Base-by-base conservation (phyloP, 371 early-diverging fungal genomes). In the Conidiobolus incongruus region DNA sequence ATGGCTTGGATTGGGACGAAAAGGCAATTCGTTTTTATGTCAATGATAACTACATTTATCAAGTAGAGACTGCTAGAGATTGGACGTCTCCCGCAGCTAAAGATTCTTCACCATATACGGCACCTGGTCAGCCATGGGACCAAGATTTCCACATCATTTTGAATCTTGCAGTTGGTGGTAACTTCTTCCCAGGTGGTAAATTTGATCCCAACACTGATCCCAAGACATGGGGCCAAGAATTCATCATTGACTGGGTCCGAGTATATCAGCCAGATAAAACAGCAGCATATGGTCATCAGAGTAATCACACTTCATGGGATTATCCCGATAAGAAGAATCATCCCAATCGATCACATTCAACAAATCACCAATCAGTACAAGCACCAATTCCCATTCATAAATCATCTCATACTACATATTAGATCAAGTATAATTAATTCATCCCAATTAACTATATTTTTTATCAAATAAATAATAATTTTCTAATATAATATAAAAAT, bases 241-340 rank as follows among this genome's bases (percentile, higher is more conserved):
- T 40, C 16, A n/a, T 13, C 12, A 17, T 40, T 16, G 40, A 40
- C 28, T 40, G n/a, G n/a, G 17, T 40, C 30, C 23, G 28, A 28
- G 40, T 40, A 4, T 40, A 40, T 17, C 40, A 40, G 19, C 28
- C n/a, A n/a, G n/a, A n/a, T n/a, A n/a, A n/a, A n/a, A n/a, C n/a
- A n/a, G n/a, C n/a, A n/a, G n/a, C n/a, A n/a, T n/a, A n/a, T n/a
- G n/a, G n/a, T n/a, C n/a, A n/a, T n/a, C n/a, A n/a, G n/a, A n/a
- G n/a, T n/a, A n/a, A n/a, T n/a, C n/a, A n/a, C n/a, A n/a, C n/a
- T n/a, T n/a, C n/a, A n/a, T n/a, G n/a, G n/a, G n/a, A n/a, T n/a
- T n/a, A n/a, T n/a, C n/a, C n/a, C n/a, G n/a, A n/a, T n/a, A n/a
- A n/a, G n/a, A n/a, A n/a, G n/a, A n/a, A n/a, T n/a, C n/a, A n/a